Evolutionary conservation across 116 monocot genomes (phyloP).

Genomic region (Thalassia testudinum): DNA sequence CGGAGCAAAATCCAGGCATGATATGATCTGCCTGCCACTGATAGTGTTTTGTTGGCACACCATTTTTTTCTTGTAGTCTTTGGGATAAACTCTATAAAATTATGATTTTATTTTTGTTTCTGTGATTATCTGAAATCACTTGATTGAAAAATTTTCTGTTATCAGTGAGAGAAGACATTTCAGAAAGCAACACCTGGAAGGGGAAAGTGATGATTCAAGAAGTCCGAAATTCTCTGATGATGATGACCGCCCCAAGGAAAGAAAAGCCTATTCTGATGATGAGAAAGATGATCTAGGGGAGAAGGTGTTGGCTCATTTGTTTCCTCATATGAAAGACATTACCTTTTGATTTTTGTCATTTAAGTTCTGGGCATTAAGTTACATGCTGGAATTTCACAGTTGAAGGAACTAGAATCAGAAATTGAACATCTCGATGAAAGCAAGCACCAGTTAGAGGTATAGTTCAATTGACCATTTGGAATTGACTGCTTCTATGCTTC

Average conservation of each 20-base stretch:
- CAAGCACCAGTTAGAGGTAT: slow-evolving; percentile 49
- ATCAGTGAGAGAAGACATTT: slow-evolving; percentile 38
- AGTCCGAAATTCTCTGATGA: slow-evolving; percentile 35
- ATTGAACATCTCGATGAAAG: slow-evolving; percentile 53
- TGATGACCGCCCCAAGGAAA: slow-evolving; percentile 26
- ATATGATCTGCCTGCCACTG: no score
- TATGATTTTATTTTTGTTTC: neutral
- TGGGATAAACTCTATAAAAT: neutral
- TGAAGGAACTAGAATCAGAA: slow-evolving; percentile 35
- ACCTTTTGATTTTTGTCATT: neutral
- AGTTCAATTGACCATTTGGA: no score
- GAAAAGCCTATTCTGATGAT: slow-evolving; percentile 27
- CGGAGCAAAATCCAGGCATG: no score
- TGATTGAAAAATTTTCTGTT: neutral
- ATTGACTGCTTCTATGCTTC: no score
- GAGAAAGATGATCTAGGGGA: slow-evolving; percentile 42
- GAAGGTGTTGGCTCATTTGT: slow-evolving; percentile 20
- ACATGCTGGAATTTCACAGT: slow-evolving; percentile 15
- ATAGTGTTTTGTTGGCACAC: no score
- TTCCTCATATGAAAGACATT: neutral
- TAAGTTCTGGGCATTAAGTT: neutral
- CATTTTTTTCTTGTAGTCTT: no score
- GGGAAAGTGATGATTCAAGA: slow-evolving; percentile 46
- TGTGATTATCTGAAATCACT: neutral
- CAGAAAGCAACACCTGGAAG: slow-evolving; percentile 31